A percentile compares a stretch with the other conserved stretches of the same genome.
Conservation (phyloP, 2,329 filamentous ascomycete species). For the Monosporascus sp. region DNA sequence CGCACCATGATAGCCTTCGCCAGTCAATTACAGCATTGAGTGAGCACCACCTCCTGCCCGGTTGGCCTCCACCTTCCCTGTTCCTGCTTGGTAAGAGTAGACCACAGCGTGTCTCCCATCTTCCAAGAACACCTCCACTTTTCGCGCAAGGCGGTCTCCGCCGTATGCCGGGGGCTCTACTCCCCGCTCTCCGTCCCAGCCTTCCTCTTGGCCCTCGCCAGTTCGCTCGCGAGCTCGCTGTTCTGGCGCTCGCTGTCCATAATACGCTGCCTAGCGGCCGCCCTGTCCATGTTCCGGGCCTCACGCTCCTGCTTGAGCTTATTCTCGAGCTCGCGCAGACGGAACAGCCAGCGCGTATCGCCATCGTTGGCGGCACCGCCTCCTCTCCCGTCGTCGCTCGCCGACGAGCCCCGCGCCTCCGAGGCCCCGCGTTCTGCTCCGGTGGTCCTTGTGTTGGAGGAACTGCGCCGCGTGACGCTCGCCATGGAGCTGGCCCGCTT, state of each 20-base stretch:
- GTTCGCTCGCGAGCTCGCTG: constrained; percentile 25
- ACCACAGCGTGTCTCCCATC: no score
- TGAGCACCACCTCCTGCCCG: no score
- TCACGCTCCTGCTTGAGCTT: constrained; percentile 88
- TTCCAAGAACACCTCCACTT: no score
- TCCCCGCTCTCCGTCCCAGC: constrained; percentile 16
- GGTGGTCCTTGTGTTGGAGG: constrained; percentile 16
- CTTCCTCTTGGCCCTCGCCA: constrained; percentile 23
- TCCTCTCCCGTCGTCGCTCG: constrained; percentile 12
- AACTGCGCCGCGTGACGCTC: constrained; percentile 21
- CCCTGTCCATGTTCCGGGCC: constrained; percentile 76
- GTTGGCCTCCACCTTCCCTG: no score
- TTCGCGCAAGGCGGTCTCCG: no score
- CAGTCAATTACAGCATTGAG: no score
- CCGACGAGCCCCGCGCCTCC: constrained; percentile 19
- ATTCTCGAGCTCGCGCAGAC: constrained; percentile 81
- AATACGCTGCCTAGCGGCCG: constrained; percentile 70
- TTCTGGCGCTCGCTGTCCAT: constrained; percentile 28
- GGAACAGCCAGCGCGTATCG: constrained; percentile 77
- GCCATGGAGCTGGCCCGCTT: constrained; percentile 4
- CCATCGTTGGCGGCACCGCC: constrained; percentile 23
- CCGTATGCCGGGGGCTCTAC: background rate
- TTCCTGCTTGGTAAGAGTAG: no score
- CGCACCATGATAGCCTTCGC: no score
- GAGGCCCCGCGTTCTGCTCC: constrained; percentile 4